phyloP scores from a whole-genome alignment of 306 rosid genomes.

The Boehmeria nivea region DNA sequence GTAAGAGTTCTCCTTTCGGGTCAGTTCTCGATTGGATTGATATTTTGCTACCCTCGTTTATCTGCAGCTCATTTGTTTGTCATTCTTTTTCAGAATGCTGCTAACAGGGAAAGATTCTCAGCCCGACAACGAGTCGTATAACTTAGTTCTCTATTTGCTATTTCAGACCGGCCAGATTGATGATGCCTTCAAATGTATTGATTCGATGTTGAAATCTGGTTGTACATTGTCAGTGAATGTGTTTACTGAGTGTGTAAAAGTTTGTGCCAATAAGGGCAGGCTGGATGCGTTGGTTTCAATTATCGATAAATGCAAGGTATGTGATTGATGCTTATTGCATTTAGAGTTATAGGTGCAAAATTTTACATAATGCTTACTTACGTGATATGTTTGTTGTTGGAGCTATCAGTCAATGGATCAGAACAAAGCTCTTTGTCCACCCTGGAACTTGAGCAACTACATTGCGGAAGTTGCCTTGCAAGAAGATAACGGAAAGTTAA shows the following conservation, averaged over 20 bases:
- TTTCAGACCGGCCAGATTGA: slow-evolving; percentile 45
- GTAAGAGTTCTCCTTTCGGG: too few relatives aligned
- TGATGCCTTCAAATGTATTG: slow-evolving; percentile 65
- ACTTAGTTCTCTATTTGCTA: slow-evolving; percentile 69
- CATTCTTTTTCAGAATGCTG: slow-evolving; percentile 69
- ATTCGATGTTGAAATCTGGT: slow-evolving; percentile 67
- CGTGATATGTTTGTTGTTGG: slow-evolving; percentile 19
- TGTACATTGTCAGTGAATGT: slow-evolving; percentile 47
- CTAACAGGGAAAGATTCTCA: slow-evolving; percentile 54
- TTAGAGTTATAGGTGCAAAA: slow-evolving; percentile 6
- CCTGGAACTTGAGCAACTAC: slow-evolving; percentile 60
- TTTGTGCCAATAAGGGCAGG: slow-evolving; percentile 54
- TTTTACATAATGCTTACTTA: slow-evolving; percentile 20
- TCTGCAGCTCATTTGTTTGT: slow-evolving; percentile 2
- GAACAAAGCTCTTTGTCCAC: slow-evolving; percentile 93
- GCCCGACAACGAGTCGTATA: slow-evolving; percentile 84
- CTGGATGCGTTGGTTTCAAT: slow-evolving; percentile 68
- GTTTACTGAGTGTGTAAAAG: slow-evolving; percentile 48
- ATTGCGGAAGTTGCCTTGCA: slow-evolving; percentile 61
- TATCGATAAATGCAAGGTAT: slow-evolving; percentile 83
- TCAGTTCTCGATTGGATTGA: too few relatives aligned
- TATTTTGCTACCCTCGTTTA: too few relatives aligned
- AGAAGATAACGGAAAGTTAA: slow-evolving; percentile 76
- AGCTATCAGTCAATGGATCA: slow-evolving; percentile 66
- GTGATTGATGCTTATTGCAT: slow-evolving; percentile 5